These are phyloP conservation scores for Tulasnella sp. DNA, from an alignment of 768 basidiomycete genomes.

Conservation along the genomic window DNA sequence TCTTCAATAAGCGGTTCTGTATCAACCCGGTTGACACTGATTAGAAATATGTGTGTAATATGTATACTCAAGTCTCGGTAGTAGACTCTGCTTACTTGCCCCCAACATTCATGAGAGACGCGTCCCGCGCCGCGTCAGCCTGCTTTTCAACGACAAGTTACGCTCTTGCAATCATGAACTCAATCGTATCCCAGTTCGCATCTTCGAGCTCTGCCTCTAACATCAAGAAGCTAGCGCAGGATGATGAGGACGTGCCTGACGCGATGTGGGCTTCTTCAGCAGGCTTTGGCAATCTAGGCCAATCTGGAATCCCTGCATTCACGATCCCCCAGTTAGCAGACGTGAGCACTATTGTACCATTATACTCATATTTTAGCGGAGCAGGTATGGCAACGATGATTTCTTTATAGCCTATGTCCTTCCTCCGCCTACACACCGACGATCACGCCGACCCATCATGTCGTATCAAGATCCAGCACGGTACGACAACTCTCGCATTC, in stretches of 20 bases:
- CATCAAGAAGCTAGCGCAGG: constrained; percentile 22
- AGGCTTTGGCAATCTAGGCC: constrained; percentile 63
- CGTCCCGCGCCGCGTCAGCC: constrained; percentile 14
- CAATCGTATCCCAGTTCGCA: constrained; percentile 18
- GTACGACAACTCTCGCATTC: constrained; percentile 97
- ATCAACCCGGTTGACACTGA: constrained; percentile 9
- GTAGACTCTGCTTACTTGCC: not conserved
- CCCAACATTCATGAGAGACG: not conserved
- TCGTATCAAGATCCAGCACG: constrained; percentile 96
- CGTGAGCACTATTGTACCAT: constrained; percentile 36
- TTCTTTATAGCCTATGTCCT: constrained; percentile 63
- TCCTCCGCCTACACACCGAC: constrained; percentile 88
- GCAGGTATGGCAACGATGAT: not conserved
- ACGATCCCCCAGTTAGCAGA: constrained; percentile 61
- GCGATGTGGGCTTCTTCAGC: constrained; percentile 73
- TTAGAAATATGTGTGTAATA: no score
- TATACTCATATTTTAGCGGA: not conserved
- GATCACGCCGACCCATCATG: constrained; percentile 89
- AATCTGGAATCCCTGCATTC: constrained; percentile 62
- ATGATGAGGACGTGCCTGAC: constrained; percentile 50
- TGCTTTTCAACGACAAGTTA: not conserved
- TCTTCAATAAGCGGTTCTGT: constrained; percentile 19
- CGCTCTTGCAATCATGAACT: constrained; percentile 17
- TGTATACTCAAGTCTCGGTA: no score
- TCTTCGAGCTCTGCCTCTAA: constrained; percentile 8